Evolutionary conservation across 345 rosid genomes (phyloP), one percentile per base, ranked within the genome.

Genomic region (Sisymbrium irio): DNA sequence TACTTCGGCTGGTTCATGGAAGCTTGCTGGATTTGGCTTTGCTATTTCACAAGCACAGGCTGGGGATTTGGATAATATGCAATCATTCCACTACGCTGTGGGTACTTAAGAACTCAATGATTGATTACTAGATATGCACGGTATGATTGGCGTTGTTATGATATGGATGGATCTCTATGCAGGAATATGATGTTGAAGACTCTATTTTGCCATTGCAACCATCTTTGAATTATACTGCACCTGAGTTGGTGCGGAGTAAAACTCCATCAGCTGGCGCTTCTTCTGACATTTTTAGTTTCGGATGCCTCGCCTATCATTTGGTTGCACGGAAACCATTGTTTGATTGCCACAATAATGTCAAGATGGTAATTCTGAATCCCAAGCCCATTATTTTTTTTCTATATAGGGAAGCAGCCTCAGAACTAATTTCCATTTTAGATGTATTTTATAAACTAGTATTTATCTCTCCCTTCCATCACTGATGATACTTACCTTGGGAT

Each of bases 141-240:
- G 32, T 37, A 9, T 49, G 61, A 56, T 58, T 58, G 62, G 14
- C 27, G 30, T 11, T 71, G 27, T 15, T 71, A 0, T 71, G 42
- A 73, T 72, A 66, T 67, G 22, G n/a, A 67, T 55, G 78, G 55
- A 50, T 27, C 33, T 27, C 33, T 68, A 32, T 66, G 67, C 82
- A 93, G 98, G 98, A 93, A 74, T 93, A 93, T 81, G 98, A 93
- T 83, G 88, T 83, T 47, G 98, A 93, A 69, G 97, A 93, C 79
- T 89, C 96, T 47, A 47, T 91, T 6, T 73, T 93, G 78, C 97
- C 97, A n/a, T 87, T 93, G 57, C 97, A 93, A 74, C 98, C 98
- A 71, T 85, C 89, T 42, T 77, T 91, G 46, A 93, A 93, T 81
- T 93, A 93, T 72, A 83, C 96, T 11, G 98, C 98, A 51, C 98